Conservation (phyloP, 2,329 filamentous ascomycete species). For the Fusarium phyllophilum region DNA sequence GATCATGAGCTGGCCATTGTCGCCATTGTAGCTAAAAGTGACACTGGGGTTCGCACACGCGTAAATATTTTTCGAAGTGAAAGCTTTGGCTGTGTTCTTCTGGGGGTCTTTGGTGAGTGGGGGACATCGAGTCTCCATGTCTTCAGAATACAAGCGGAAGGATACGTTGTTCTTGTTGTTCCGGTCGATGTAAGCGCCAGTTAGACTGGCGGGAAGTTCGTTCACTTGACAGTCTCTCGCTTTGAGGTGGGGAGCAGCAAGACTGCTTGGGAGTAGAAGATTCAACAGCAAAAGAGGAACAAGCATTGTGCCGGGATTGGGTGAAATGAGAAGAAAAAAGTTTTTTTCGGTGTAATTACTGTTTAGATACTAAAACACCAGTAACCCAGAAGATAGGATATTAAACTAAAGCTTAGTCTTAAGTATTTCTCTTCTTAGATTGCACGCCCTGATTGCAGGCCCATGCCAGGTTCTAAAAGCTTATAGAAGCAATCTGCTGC, state of each 20-base stretch:
- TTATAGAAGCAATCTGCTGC: background rate
- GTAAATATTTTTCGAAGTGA: background rate
- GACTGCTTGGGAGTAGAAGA: background rate
- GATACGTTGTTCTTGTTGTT: background rate
- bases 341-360: background rate
- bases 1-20: background rate
- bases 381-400: accelerated
- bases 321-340: background rate
- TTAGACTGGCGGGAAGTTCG: background rate
- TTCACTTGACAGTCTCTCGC: background rate
- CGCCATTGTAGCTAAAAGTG: background rate
- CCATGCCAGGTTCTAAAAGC: background rate
- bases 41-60: background rate
- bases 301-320: accelerated
- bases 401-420: background rate
- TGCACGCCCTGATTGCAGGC: background rate
- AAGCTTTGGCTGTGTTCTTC: background rate
- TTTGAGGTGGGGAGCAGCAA: background rate
- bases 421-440: background rate
- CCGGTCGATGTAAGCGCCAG: background rate
- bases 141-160: background rate
- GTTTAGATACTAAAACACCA: accelerated
- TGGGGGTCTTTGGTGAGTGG: background rate
- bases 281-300: background rate
- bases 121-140: background rate